These are phyloP conservation scores for Perkinsus olseni DNA, from an alignment of 169 alveolate genomes.

Conservation along the genomic window DNA sequence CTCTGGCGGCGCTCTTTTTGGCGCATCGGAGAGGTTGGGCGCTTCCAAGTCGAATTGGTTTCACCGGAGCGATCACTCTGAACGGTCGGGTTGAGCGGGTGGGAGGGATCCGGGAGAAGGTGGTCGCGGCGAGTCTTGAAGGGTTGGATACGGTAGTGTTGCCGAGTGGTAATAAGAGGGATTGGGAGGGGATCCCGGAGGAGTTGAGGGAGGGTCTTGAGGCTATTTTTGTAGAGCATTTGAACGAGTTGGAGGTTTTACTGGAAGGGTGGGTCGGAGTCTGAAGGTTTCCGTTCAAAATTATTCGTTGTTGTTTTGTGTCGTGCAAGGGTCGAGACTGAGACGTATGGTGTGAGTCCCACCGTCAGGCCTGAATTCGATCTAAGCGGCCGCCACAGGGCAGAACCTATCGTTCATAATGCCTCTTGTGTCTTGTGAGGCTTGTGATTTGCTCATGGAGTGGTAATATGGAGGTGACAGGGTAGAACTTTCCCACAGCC, in stretches of 20 bases:
- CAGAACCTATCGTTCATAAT: neutral
- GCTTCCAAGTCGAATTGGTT: neutral
- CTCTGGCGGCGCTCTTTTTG: neutral
- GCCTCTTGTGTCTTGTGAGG: no score
- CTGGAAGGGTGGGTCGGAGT: neutral
- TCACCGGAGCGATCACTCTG: neutral
- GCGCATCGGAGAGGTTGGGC: neutral
- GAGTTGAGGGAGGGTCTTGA: neutral
- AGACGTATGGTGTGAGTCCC: neutral
- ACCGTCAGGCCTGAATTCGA: neutral
- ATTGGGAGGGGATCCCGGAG: neutral
- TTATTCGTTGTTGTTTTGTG: no score
- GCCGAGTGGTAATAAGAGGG: neutral
- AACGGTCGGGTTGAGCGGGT: neutral
- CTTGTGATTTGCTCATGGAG: no score
- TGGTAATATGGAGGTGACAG: no score
- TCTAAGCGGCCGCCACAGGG: neutral
- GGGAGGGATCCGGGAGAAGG: neutral
- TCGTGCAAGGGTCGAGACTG: neutral
- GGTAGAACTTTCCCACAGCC: no score
- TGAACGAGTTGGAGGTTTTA: neutral
- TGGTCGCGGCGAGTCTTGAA: neutral
- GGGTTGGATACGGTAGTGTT: neutral
- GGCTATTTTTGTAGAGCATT: neutral
- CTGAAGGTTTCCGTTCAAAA: neutral